phyloP scores from a whole-genome alignment of 2,329 filamentous ascomycete genomes.

The Fusarium solani-melongenae region DNA sequence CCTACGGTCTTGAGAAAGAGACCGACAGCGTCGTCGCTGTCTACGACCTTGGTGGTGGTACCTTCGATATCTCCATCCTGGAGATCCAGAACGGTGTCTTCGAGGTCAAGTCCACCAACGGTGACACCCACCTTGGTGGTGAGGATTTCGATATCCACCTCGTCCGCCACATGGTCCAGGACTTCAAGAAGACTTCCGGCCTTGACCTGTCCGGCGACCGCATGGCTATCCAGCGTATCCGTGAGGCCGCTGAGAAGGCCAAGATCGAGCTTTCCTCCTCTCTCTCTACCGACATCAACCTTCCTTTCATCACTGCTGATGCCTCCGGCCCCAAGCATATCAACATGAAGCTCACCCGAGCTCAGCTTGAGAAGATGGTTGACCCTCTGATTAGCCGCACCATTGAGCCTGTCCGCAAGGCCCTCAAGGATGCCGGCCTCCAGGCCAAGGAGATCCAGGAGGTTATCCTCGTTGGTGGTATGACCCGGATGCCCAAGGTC shows the following conservation, averaged over 20 bases:
- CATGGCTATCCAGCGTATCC: conserved; percentile 99
- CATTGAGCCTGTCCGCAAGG: conserved; percentile 94
- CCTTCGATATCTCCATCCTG: conserved; percentile 98
- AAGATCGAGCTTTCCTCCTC: conserved; percentile 99
- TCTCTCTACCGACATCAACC: conserved; percentile 95
- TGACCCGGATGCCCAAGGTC: conserved; percentile 99
- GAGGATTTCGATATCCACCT: conserved; percentile 98
- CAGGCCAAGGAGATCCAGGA: conserved; percentile 95
- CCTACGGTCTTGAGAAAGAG: conserved; percentile 97
- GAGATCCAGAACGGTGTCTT: conserved; percentile 98
- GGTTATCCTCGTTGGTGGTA: conserved; percentile 97
- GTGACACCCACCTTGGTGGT: conserved; percentile 97
- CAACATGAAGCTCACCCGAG: conserved; percentile 91
- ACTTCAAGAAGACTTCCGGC: conserved; percentile 96
- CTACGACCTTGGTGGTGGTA: conserved; percentile 98
- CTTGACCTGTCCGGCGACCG: conserved; percentile 92
- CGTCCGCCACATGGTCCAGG: conserved; percentile 90
- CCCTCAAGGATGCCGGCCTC: conserved; percentile 93
- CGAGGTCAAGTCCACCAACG: conserved; percentile 99
- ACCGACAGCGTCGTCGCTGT: conserved; percentile 90
- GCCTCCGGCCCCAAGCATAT: conserved; percentile 97
- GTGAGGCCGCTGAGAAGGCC: conserved; percentile 98
- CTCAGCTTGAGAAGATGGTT: conserved; percentile 93
- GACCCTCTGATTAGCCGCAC: conserved; percentile 89
- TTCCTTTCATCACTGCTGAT: conserved; percentile 98